A percentile compares a stretch with the other conserved stretches of the same genome.
phyloP scores from a whole-genome alignment of 768 basidiomycete species.

The Hericium alpestre region DNA sequence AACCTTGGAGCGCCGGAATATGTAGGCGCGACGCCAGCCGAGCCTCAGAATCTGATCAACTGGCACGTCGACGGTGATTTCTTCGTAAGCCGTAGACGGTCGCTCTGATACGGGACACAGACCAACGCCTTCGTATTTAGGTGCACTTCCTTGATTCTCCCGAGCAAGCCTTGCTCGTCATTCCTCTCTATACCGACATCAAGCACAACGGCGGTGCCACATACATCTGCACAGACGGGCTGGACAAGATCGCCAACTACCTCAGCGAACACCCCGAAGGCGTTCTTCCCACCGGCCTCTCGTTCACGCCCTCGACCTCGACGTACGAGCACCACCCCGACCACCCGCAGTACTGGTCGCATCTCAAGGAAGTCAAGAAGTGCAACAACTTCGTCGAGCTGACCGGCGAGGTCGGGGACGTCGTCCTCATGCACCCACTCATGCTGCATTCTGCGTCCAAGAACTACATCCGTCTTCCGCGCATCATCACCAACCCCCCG shows the following conservation, averaged over 20 bases:
- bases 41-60: constrained; percentile 40
- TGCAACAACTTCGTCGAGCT: constrained; percentile 40
- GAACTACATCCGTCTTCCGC: constrained; percentile 43
- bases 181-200: constrained; percentile 52
- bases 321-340: constrained; percentile 23
- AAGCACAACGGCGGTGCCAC: constrained; percentile 45
- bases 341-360: constrained; percentile 35
- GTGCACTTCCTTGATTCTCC: constrained; percentile 56
- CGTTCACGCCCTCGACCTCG: constrained; percentile 38
- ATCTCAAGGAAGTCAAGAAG: constrained; percentile 31
- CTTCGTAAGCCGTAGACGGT: constrained; percentile 26
- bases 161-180: constrained; percentile 53
- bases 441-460: constrained; percentile 58
- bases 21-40: constrained; percentile 20
- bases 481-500: constrained; percentile 59
- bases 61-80: constrained; percentile 60
- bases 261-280: constrained; percentile 44
- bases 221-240: constrained; percentile 48
- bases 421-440: constrained; percentile 51
- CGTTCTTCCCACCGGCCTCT: constrained; percentile 32
- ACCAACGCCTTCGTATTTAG: constrained; percentile 15
- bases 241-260: constrained; percentile 38
- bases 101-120: neutral
- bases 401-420: constrained; percentile 54
- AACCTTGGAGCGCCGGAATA: constrained; percentile 44